Evolutionary conservation across 306 rosid genomes (phyloP).

Genomic region (Pyrus communis): DNA sequence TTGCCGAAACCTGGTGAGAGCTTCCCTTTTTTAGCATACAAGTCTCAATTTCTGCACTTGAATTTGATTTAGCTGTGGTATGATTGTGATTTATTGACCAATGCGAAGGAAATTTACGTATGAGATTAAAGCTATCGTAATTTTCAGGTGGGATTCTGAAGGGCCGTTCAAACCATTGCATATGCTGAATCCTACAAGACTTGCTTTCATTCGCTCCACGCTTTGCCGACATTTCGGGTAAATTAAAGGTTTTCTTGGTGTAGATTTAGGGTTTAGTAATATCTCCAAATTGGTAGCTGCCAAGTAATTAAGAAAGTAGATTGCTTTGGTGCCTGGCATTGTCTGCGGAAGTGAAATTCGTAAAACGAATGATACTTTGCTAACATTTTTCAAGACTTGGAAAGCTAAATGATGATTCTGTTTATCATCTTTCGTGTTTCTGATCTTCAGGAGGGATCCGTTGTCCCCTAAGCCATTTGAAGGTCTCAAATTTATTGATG

Average conservation of each 20-base stretch:
- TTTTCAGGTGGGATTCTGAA: conserved; percentile 85
- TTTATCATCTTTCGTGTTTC: background rate
- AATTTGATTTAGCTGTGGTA: background rate
- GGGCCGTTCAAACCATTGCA: conserved; percentile 95
- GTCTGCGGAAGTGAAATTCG: background rate
- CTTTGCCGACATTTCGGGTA: conserved; percentile 80
- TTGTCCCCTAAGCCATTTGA: conserved; percentile 58
- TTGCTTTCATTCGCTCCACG: conserved; percentile 76
- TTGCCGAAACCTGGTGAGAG: conserved; percentile 63
- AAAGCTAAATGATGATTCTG: background rate
- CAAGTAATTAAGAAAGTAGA: background rate
- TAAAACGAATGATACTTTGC: background rate
- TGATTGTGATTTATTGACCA: background rate
- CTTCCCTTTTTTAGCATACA: background rate
- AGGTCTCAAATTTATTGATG: conserved; percentile 81
- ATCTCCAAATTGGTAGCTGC: background rate
- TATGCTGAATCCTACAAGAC: conserved; percentile 77
- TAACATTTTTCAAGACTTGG: background rate
- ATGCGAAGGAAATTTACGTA: background rate
- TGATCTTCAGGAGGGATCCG: conserved; percentile 70
- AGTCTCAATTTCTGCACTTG: background rate
- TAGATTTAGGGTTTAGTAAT: background rate
- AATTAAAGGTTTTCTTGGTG: background rate
- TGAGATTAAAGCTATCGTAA: background rate
- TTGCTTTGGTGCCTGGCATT: background rate